Evolutionary conservation across 2,329 filamentous ascomycete genomes (phyloP), one percentile per base, ranked within the genome.

Genomic region (Xylaria sp.): DNA sequence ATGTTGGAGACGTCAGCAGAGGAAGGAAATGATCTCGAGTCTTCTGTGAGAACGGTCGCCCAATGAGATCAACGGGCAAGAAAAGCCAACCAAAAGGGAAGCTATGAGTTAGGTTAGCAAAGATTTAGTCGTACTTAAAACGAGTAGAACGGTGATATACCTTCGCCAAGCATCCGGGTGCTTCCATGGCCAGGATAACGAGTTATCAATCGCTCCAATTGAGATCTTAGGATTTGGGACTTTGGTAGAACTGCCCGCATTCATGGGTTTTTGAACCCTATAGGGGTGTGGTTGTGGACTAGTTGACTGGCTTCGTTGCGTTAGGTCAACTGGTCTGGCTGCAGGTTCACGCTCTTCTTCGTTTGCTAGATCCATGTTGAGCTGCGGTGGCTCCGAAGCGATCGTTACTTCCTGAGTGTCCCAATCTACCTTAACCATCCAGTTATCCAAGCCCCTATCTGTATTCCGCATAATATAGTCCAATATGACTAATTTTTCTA

Each of bases 391-490:
- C 69, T 98, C 94, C 0, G 94, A 94, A 18, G 92, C 91, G 73
- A 99, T 93, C 8, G 92, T 93, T 13, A 96, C 95, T 76, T 92
- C 88, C 76, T 96, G 90, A 2, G 88, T 90, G 74, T 94, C 88
- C 86, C 90, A 93, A 80, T 99, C 94, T 39, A 99, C 93, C 80
- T 94, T 96, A 78, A 99, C 94, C 96, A 99, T 99, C 96, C 96
- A 99, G 76, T 99, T 99, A 80, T 99, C 96, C 66, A 98, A 85
- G 1, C 96, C 96, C 81, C 96, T 89, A 80, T 99, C 96, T 1
- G 96, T 99, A 78, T 99, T 99, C 67, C 96, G 90, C 96, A 99
- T 99, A 72, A 99, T 97, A 79, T 99, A 99, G 81, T 99, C 96
- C 73, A 99, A 82, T 76, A 99, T 97, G 25, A 99, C 97, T 8